A percentile compares a stretch with the other conserved stretches of the same genome.
Evolutionary conservation across 1,139 yeast genomes (phyloP).

Genomic region (Magnusiomyces clavatus): DNA sequence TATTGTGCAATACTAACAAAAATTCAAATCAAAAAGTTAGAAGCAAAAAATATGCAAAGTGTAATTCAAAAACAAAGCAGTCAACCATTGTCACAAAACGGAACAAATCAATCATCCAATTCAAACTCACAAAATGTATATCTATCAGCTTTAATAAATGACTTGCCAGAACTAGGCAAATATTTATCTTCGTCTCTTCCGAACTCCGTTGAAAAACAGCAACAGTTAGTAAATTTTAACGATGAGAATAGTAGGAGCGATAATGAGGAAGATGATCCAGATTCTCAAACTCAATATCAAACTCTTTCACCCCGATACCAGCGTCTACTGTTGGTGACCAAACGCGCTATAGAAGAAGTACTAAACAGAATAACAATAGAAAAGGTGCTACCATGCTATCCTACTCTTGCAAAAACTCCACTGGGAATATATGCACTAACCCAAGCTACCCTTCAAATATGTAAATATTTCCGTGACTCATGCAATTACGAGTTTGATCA

Average conservation of each 20-base stretch:
- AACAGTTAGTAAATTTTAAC: too few species aligned
- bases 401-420: constrained; percentile 43
- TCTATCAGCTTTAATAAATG: too few species aligned
- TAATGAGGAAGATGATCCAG: neutral
- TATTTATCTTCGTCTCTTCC: too few species aligned
- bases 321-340: constrained; percentile 47
- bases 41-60: too few species aligned
- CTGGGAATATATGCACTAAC: constrained; percentile 48
- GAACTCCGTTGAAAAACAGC: too few species aligned
- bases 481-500: constrained; percentile 56
- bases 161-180: too few species aligned
- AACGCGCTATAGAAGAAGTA: constrained; percentile 64
- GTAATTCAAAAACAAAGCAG: too few species aligned
- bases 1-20: too few species aligned
- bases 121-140: too few species aligned
- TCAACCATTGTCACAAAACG: too few species aligned
- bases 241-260: neutral
- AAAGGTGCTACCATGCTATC: constrained; percentile 59
- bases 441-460: constrained; percentile 54
- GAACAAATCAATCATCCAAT: too few species aligned
- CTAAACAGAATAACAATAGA: constrained; percentile 54
- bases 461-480: constrained; percentile 51
- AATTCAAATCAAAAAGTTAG: too few species aligned
- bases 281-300: neutral
- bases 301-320: constrained; percentile 34